Conservation (phyloP, 331 rosid genomes). For the Saraca asoca region DNA sequence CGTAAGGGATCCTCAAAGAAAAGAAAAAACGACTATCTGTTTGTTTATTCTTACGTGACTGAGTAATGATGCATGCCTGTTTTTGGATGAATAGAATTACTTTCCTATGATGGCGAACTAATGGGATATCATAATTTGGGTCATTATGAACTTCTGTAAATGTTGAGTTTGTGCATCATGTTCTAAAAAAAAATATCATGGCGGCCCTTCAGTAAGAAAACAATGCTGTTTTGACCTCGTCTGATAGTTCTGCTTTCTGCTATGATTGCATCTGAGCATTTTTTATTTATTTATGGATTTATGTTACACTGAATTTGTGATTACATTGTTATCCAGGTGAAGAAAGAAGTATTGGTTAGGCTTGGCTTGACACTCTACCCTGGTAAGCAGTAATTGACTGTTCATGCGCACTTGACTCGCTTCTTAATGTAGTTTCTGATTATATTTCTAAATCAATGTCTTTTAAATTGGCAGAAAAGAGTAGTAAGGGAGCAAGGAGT, state of each 20-base stretch:
- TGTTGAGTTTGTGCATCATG: constrained; percentile 16
- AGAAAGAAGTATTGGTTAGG: constrained; percentile 72
- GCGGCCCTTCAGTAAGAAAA: neutral
- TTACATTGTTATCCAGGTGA: constrained; percentile 62
- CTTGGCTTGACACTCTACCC: constrained; percentile 59
- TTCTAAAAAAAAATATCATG: neutral
- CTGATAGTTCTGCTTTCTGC: neutral
- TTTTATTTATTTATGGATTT: neutral
- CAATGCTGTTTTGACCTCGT: neutral
- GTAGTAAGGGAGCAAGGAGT: constrained; percentile 47
- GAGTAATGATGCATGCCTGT: neutral
- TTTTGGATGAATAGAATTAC: neutral
- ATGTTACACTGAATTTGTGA: constrained; percentile 1
- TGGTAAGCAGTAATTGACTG: constrained; percentile 41
- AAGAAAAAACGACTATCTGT: neutral
- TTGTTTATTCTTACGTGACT: neutral
- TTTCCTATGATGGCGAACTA: neutral
- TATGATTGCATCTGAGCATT: neutral
- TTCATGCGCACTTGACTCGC: neutral
- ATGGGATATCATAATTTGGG: neutral
- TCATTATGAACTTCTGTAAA: neutral
- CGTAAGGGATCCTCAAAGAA: too few species aligned
- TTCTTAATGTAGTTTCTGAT: constrained; percentile 10
- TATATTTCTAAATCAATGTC: constrained; percentile 20
- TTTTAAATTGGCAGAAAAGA: constrained; percentile 52